Evolutionary conservation across 306 rosid species (phyloP).

Genomic region (Malus sylvestris): DNA sequence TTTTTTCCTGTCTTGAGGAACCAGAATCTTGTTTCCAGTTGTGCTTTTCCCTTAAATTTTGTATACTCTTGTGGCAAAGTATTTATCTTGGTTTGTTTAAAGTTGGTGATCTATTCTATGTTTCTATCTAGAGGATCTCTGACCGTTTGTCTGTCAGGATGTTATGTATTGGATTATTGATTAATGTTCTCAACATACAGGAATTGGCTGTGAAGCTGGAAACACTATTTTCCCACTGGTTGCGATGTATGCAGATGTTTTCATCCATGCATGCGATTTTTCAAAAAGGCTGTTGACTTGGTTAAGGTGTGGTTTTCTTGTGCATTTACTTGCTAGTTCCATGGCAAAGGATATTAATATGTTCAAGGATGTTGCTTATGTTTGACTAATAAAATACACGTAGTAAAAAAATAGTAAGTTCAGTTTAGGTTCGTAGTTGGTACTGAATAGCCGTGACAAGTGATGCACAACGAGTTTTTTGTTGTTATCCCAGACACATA

Average conservation of each 20-base stretch:
- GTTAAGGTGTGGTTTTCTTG: slow-evolving; percentile 55
- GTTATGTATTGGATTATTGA: slow-evolving; percentile 1
- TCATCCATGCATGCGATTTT: slow-evolving; percentile 87
- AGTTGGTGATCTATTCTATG: not conserved
- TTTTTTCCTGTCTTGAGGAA: not conserved
- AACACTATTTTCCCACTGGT: slow-evolving; percentile 80
- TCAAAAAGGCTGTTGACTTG: slow-evolving; percentile 73
- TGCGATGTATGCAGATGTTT: slow-evolving; percentile 55
- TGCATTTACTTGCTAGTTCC: slow-evolving; percentile 1
- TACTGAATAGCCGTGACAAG: not conserved
- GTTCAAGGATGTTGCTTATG: not conserved
- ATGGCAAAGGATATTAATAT: not conserved
- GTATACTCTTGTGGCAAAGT: not conserved
- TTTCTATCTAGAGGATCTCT: not conserved
- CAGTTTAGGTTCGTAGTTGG: not conserved
- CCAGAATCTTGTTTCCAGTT: not conserved
- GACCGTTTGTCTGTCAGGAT: not conserved
- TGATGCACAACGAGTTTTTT: not conserved
- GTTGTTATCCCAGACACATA: slow-evolving; percentile 47
- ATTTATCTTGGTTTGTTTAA: not conserved
- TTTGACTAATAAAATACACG: not conserved
- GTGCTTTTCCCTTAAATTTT: no score
- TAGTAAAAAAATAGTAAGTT: not conserved
- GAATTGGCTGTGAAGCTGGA: slow-evolving; percentile 92
- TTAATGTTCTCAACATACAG: slow-evolving; percentile 35